Evolutionary conservation across 495 filamentous ascomycete species (phyloP).

Genomic region (Lichina pygmaea): DNA sequence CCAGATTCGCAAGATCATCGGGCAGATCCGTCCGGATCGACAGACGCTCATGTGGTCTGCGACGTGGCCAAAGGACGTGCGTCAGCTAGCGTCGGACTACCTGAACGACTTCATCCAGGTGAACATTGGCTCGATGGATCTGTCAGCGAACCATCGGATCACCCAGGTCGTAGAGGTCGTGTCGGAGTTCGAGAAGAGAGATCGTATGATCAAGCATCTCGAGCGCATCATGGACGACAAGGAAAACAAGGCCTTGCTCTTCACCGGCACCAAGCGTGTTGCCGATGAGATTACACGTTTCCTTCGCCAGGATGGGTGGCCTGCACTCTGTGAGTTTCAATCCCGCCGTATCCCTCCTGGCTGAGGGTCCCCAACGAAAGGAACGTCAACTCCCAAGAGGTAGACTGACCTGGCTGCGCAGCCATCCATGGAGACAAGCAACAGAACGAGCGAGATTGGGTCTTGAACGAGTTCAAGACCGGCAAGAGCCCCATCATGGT

Average conservation of each 20-base stretch:
- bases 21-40: slow-evolving; percentile 92
- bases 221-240: slow-evolving; percentile 96
- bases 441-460: slow-evolving; percentile 98
- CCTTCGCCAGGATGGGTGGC: slow-evolving; percentile 96
- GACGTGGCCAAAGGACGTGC: slow-evolving; percentile 98
- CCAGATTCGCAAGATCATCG: slow-evolving; percentile 81
- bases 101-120: slow-evolving; percentile 93
- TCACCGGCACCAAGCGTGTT: slow-evolving; percentile 95
- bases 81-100: slow-evolving; percentile 84
- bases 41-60: slow-evolving; percentile 99
- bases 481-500: slow-evolving; percentile 91
- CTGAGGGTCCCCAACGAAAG: too few relatives aligned
- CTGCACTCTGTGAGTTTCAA: slow-evolving; percentile 60
- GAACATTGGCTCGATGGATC: slow-evolving; percentile 91
- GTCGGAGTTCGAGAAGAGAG: slow-evolving; percentile 89
- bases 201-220: slow-evolving; percentile 88
- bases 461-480: slow-evolving; percentile 97
- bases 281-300: slow-evolving; percentile 97
- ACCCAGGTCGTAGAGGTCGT: slow-evolving; percentile 92
- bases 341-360: neutral
- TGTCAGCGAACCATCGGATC: slow-evolving; percentile 95
- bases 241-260: slow-evolving; percentile 79
- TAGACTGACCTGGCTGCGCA: slow-evolving; percentile 21
- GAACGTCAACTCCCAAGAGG: neutral
- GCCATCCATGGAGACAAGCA: slow-evolving; percentile 99